Evolutionary conservation across 768 basidiomycete genomes (phyloP), one percentile per base, ranked within the genome.

Genomic region (Mycena amicta): DNA sequence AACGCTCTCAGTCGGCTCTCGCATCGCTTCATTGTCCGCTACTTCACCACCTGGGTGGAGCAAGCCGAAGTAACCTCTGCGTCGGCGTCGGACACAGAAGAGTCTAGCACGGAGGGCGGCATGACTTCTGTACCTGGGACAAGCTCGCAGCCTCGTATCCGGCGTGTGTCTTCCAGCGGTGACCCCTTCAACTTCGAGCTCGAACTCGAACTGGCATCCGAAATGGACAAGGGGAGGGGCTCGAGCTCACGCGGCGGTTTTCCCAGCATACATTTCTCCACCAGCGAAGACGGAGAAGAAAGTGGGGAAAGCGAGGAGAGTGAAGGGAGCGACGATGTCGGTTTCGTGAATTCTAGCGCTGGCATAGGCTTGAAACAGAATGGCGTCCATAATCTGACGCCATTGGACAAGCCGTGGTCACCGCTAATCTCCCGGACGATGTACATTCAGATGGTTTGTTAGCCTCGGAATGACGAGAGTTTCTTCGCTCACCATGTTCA

Each of bases 31-130:
- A 90, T 98, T 65, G 95, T 97, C 20, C 85, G 94, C 40, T 97
- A 95, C 70, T 93, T 87, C 71, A 93, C 92, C 2, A 92, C 91
- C 4, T 93, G 92, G 93, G 82, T 94, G n/a, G 92, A 94, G 68
- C 83, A 80, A 0, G 75, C 80, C 11, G 88, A 89, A 56, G 72
- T 77, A 2, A 68, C 74, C 1, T 81, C 84, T 11, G 72, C 76
- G n/a, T 74, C 76, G 15, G 83, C 83, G 4, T 81, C 84, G 12
- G 82, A 80, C 41, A 49, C 47, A 5, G 47, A 49, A 22, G 85
- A 85, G 12, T 83, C 84, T 1, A 79, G 77, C 13, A 68, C 70
- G 18, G 75, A 77, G 54, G 80, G 80, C 33, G 83, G 78, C 12
- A 75, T 81, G 72, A 88, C 83, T 16, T 83, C 84, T 1, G 83